Evolutionary conservation across 2,329 filamentous ascomycete species (phyloP).

Genomic region (Colletotrichum tabaci): DNA sequence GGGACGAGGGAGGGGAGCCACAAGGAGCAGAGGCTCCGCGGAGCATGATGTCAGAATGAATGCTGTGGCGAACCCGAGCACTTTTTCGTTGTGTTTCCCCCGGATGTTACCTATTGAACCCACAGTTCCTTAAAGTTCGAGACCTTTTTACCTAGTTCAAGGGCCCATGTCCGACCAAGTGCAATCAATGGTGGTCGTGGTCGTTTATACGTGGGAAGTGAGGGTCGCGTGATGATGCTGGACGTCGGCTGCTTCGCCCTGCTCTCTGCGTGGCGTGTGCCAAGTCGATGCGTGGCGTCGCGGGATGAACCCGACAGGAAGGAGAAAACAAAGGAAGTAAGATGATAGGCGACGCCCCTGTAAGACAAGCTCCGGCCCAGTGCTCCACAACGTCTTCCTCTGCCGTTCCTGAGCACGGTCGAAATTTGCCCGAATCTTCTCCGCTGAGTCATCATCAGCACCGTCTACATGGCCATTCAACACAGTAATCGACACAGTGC

Average conservation of each 20-base stretch:
- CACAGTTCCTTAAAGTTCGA: too few species aligned
- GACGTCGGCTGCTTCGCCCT: background rate
- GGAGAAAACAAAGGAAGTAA: background rate
- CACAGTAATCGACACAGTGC: background rate
- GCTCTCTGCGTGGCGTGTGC: background rate
- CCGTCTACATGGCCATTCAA: too few species aligned
- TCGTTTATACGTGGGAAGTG: background rate
- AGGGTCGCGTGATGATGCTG: background rate
- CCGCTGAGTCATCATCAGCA: background rate
- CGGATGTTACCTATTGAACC: background rate
- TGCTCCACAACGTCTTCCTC: background rate
- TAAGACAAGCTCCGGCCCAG: constrained; percentile 27
- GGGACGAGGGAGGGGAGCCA: background rate
- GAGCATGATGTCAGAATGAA: constrained; percentile 39
- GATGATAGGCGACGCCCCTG: background rate
- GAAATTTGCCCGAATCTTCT: background rate
- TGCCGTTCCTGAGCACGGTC: background rate
- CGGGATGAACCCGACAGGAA: background rate
- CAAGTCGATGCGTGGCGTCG: constrained; percentile 2
- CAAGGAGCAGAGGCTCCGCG: constrained; percentile 23
- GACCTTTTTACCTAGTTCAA: background rate
- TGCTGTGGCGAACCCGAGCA: constrained; percentile 24
- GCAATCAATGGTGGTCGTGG: background rate
- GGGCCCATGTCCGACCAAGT: background rate
- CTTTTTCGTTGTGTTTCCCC: background rate